Conservation (phyloP, 139 green algal species). For the Chlamydomonas applanata region DNA sequence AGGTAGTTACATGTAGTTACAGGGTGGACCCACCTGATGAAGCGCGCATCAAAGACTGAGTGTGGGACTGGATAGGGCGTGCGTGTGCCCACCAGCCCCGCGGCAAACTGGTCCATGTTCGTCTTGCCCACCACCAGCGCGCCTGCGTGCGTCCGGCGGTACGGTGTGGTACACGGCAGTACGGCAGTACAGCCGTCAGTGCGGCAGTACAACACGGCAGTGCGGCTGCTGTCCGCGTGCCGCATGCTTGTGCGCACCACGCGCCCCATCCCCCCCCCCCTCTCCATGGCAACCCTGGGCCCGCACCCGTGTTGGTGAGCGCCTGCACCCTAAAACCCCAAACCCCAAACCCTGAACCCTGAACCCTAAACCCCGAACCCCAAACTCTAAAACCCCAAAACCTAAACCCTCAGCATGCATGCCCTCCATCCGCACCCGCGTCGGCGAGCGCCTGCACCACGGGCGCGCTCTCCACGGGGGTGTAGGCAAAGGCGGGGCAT, state of each 20-base stretch:
- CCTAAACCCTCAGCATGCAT: no score
- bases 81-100: slow-evolving; percentile 74
- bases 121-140: slow-evolving; percentile 75
- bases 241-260: background rate
- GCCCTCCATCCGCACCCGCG: slow-evolving; percentile 56
- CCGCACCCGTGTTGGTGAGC: no score
- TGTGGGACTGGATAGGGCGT: slow-evolving; percentile 60
- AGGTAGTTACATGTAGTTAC: no score
- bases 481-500: slow-evolving; percentile 64
- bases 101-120: slow-evolving; percentile 86
- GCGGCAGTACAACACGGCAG: no score
- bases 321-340: no score
- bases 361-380: no score
- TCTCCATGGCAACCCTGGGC: background rate
- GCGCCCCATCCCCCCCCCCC: background rate
- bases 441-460: slow-evolving; percentile 52
- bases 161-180: no score
- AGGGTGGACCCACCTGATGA: slow-evolving; percentile 34
- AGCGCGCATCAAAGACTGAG: slow-evolving; percentile 66
- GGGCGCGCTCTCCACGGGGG: slow-evolving; percentile 29
- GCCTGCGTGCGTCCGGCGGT: slow-evolving; percentile 54
- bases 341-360: no score
- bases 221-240: background rate
- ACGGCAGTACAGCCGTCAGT: no score
- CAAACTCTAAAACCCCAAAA: no score